These are phyloP conservation scores for Jaenimonas drosophilae DNA, from an alignment of 208 protist genomes.

Conservation along the genomic window DNA sequence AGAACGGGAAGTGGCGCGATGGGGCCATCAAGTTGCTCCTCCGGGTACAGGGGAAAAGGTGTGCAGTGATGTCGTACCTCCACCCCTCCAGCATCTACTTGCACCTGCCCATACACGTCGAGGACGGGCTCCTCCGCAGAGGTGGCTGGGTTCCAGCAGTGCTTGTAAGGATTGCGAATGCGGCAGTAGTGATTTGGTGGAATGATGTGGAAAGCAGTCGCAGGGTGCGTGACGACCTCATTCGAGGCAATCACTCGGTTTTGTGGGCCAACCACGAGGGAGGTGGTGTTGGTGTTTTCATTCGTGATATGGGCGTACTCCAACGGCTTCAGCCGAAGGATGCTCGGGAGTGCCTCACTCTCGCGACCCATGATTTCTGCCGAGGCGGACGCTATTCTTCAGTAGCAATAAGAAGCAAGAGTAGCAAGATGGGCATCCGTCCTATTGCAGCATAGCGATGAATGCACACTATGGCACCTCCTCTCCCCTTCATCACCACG, in stretches of 20 bases:
- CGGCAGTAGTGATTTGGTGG: constrained; percentile 35
- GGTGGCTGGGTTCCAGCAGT: background rate
- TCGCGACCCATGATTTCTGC: no score
- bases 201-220: constrained; percentile 48
- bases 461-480: no score
- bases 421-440: no score
- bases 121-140: constrained; percentile 17
- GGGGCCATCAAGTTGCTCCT: constrained; percentile 54
- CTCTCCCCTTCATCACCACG: no score
- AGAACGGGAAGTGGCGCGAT: constrained; percentile 60
- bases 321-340: constrained; percentile 40
- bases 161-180: constrained; percentile 47
- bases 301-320: constrained; percentile 75
- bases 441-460: no score
- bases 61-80: constrained; percentile 70
- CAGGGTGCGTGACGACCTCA: constrained; percentile 22
- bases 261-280: constrained; percentile 47
- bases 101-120: constrained; percentile 69
- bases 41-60: constrained; percentile 90
- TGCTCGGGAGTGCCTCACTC: no score
- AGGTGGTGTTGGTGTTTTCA: constrained; percentile 46
- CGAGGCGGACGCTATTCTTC: no score
- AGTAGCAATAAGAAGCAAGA: no score
- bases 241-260: constrained; percentile 30
- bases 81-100: constrained; percentile 67